Percentiles rank a stretch among this genome's conserved stretches.
phyloP scores from a whole-genome alignment of 2,329 filamentous ascomycete species.

The Diaporthe sp. region DNA sequence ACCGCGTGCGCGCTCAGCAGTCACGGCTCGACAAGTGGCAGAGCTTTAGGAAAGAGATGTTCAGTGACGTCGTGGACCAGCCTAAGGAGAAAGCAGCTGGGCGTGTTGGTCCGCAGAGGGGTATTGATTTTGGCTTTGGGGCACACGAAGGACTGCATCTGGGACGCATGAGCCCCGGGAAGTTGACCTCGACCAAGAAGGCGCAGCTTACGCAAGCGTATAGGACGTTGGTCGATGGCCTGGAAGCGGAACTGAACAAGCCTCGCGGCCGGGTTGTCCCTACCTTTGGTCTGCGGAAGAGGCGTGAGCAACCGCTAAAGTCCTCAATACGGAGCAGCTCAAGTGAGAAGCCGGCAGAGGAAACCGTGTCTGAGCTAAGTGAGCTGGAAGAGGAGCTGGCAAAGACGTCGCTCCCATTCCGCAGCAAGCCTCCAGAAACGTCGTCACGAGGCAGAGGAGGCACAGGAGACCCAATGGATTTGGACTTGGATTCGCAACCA shows the following conservation, averaged over 20 bases:
- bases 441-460: not conserved
- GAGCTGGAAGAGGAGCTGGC: constrained; percentile 61
- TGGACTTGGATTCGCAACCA: not conserved
- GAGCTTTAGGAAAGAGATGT: constrained; percentile 66
- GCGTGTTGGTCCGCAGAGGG: constrained; percentile 44
- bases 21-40: constrained; percentile 79
- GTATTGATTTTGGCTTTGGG: constrained; percentile 65
- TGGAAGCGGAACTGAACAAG: constrained; percentile 55
- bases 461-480: not conserved
- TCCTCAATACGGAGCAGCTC: constrained; percentile 25
- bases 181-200: constrained; percentile 37
- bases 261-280: constrained; percentile 38
- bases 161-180: constrained; percentile 46
- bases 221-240: constrained; percentile 50
- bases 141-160: constrained; percentile 61
- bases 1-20: constrained; percentile 73
- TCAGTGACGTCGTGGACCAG: constrained; percentile 45
- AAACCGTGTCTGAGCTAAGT: constrained; percentile 60
- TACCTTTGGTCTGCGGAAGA: constrained; percentile 36
- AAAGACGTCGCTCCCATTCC: constrained; percentile 33
- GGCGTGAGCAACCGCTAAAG: not conserved
- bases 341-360: constrained; percentile 39
- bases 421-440: not conserved
- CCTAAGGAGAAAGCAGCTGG: constrained; percentile 40
- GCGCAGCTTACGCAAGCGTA: constrained; percentile 54